Evolutionary conservation across 2,329 filamentous ascomycete genomes (phyloP).

Genomic region (Penicillium sp.): DNA sequence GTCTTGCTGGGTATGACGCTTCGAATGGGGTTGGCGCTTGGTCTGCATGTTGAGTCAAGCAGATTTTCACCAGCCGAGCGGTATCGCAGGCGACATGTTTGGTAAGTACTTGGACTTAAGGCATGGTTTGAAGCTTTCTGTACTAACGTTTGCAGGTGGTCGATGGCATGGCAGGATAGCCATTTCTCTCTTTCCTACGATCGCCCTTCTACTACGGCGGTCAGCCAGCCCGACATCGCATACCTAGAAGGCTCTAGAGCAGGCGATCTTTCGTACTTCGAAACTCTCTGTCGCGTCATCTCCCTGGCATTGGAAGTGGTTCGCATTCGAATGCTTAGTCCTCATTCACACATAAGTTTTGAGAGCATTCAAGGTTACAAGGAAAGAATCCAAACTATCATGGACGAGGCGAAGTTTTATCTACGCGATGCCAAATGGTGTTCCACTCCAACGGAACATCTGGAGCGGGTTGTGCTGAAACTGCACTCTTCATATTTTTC

Average conservation of each 20-base stretch:
- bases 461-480: slow-evolving; percentile 61
- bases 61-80: slow-evolving; percentile 52
- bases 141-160: slow-evolving; percentile 49
- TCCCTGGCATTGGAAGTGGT: slow-evolving; percentile 57
- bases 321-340: slow-evolving; percentile 55
- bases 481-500: slow-evolving; percentile 63
- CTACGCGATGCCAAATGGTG: slow-evolving; percentile 54
- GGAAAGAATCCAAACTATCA: slow-evolving; percentile 57
- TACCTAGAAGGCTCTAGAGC: slow-evolving; percentile 49
- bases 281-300: slow-evolving; percentile 59
- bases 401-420: slow-evolving; percentile 58
- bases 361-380: slow-evolving; percentile 57
- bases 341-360: slow-evolving; percentile 55
- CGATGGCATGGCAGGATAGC: slow-evolving; percentile 64
- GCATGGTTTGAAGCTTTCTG: not conserved
- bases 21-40: slow-evolving; percentile 60
- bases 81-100: slow-evolving; percentile 46
- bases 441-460: slow-evolving; percentile 47
- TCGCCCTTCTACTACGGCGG: slow-evolving; percentile 55
- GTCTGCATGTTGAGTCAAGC: slow-evolving; percentile 59
- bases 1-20: slow-evolving; percentile 61
- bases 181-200: slow-evolving; percentile 65
- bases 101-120: slow-evolving; percentile 27
- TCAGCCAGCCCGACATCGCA: slow-evolving; percentile 53
- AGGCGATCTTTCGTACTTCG: slow-evolving; percentile 56